Base-by-base conservation (phyloP, 495 filamentous ascomycete species). In the Penicillium canariense region DNA sequence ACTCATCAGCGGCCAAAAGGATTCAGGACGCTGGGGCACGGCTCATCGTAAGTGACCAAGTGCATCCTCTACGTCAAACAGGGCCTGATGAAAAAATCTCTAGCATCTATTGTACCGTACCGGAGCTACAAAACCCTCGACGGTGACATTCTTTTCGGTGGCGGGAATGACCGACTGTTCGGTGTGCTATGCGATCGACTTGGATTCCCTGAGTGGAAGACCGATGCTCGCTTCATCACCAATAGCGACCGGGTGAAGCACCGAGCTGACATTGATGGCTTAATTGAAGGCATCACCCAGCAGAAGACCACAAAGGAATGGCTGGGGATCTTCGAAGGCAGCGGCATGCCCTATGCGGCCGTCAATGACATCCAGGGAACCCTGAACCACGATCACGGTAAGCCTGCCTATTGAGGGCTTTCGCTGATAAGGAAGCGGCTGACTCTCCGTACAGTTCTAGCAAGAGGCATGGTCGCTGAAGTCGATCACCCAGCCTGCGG, bases 21-120 rank as follows among this genome's bases (percentile, higher is more conserved):
- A 97, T 70, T 80, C 82, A 0, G 94, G 94, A 0, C 80, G 94
- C 48, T 96, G 91, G 90, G 94, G 94, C 5, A 98, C 94, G 6
- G 91, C 91, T 39, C 94, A 98, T 77, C 94, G 89, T 91, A 77
- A 72, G 87, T 77, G 15, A n/a, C 43, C 14, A 10, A 15, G 30
- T 8, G 8, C 0, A 49, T 25, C 20, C 14, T 31, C 31, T 39
- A 20, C 50, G 7, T 20, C 43, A 32, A 9, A 17, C 5, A 34
- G 28, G 8, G 5, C 5, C 47, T 52, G 26, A 48, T 10, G 30
- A 6, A 42, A 62, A 70, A 30, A 62, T 55, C 54, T 14, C 4
- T 51, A 94, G 89, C 92, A 44, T 96, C 91, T 0, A 97, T 98
- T 71, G 94, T 98, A 0, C 94, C 94, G 0, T 98, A 98, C 66